Conservation (phyloP, 2,329 filamentous ascomycete genomes). For the Monilinia polystroma region DNA sequence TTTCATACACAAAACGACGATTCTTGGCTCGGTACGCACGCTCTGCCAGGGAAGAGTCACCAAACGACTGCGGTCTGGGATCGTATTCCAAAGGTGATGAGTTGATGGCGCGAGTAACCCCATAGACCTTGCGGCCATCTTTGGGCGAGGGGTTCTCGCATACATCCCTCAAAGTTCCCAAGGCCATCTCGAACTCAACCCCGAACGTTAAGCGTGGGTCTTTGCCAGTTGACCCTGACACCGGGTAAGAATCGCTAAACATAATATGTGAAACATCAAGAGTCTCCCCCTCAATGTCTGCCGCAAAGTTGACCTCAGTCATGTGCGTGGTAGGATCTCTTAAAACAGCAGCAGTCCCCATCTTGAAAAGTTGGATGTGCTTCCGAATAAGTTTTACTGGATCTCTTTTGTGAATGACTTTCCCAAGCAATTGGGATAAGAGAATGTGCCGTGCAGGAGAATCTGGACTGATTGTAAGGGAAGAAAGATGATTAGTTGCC, state of each 20-base stretch:
- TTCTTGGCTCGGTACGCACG: not conserved
- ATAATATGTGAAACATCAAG: slow-evolving; percentile 1
- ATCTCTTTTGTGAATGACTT: not conserved
- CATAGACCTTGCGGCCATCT: slow-evolving; percentile 1
- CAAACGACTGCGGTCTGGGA: slow-evolving; percentile 1
- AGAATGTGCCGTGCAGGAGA: not conserved
- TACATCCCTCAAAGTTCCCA: slow-evolving; percentile 11
- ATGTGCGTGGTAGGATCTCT: not conserved
- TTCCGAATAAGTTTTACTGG: not conserved
- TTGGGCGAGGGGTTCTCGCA: slow-evolving; percentile 3
- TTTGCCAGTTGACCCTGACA: slow-evolving; percentile 7
- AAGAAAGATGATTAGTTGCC: not conserved
- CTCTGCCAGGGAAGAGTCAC: not conserved
- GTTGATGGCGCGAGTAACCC: not conserved
- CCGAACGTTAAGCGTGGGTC: slow-evolving; percentile 20
- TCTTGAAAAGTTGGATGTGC: not conserved
- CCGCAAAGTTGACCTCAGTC: not conserved
- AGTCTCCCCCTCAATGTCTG: not conserved
- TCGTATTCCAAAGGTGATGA: not conserved
- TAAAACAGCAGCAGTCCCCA: not conserved
- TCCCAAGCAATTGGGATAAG: not conserved
- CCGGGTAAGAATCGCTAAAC: not conserved
- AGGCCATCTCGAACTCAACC: slow-evolving; percentile 18
- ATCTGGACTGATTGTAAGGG: not conserved
- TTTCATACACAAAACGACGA: slow-evolving; percentile 5